A percentile compares a stretch with the other conserved stretches of the same genome.
Evolutionary conservation across 1,284 basidiomycete species (phyloP).

Genomic region (Puccinia novopanici): DNA sequence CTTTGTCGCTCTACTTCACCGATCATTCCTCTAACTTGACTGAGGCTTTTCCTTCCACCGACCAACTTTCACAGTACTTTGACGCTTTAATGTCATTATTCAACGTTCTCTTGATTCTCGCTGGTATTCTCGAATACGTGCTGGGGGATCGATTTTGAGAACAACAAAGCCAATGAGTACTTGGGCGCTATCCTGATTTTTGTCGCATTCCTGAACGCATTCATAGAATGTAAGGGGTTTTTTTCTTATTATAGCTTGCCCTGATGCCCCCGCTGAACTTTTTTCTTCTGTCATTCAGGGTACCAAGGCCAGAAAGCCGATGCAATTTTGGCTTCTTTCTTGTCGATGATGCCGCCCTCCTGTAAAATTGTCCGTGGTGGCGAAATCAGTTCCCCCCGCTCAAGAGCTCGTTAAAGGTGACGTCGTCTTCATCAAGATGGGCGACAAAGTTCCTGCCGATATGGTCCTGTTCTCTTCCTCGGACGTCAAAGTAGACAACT

Average conservation of each 20-base stretch:
- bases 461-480: slow-evolving; percentile 65
- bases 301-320: slow-evolving; percentile 61
- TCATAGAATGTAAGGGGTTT: slow-evolving; percentile 65
- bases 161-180: slow-evolving; percentile 69
- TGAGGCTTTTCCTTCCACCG: no score
- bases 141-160: slow-evolving; percentile 67
- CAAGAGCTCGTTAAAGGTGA: slow-evolving; percentile 71
- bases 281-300: slow-evolving; percentile 28
- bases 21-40: no score
- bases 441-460: slow-evolving; percentile 72
- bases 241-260: neutral
- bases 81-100: slow-evolving; percentile 70
- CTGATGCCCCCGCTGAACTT: slow-evolving; percentile 58
- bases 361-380: slow-evolving; percentile 70
- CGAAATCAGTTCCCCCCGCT: slow-evolving; percentile 65
- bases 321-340: slow-evolving; percentile 70
- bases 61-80: slow-evolving; percentile 62
- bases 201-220: slow-evolving; percentile 71
- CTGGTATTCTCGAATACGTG: slow-evolving; percentile 66
- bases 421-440: slow-evolving; percentile 67
- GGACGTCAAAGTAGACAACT: slow-evolving; percentile 71
- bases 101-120: slow-evolving; percentile 65
- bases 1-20: no score
- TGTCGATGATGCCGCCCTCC: slow-evolving; percentile 71
- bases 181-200: slow-evolving; percentile 69